A percentile compares a stretch with the other conserved stretches of the same genome.
phyloP scores from a whole-genome alignment of 768 basidiomycete genomes.

The Lactifluus hygrophoroides region DNA sequence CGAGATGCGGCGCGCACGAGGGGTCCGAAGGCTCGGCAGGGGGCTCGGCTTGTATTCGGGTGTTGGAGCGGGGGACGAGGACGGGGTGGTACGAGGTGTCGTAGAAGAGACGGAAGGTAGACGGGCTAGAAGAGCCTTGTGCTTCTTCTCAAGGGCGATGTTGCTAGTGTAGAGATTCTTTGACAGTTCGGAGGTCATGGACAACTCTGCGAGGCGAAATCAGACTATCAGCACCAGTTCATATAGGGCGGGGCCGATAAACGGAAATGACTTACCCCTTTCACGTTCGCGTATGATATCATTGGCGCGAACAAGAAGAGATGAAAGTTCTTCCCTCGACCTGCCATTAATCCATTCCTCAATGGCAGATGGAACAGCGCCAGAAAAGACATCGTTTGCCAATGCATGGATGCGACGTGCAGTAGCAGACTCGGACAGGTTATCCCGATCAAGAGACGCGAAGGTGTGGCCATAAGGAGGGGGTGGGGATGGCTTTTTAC shows the following conservation, averaged over 20 bases:
- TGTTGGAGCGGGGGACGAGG: slow-evolving; percentile 22
- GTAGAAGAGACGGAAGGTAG: slow-evolving; percentile 32
- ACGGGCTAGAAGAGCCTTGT: slow-evolving; percentile 61
- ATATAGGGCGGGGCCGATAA: background rate
- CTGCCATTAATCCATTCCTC: slow-evolving; percentile 51
- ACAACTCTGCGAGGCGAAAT: slow-evolving; percentile 42
- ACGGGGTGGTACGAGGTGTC: slow-evolving; percentile 20
- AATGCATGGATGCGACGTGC: slow-evolving; percentile 26
- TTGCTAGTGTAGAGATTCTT: slow-evolving; percentile 66
- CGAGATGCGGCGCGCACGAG: slow-evolving; percentile 41
- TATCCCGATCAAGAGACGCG: background rate
- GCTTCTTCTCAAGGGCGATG: slow-evolving; percentile 56
- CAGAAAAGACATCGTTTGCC: slow-evolving; percentile 19
- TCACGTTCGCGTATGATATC: slow-evolving; percentile 70
- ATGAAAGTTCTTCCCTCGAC: slow-evolving; percentile 66
- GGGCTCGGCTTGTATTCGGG: slow-evolving; percentile 14
- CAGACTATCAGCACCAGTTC: background rate
- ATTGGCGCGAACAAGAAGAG: slow-evolving; percentile 63
- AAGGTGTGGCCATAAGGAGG: slow-evolving; percentile 6
- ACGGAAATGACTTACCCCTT: slow-evolving; percentile 43
- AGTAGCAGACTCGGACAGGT: slow-evolving; percentile 24
- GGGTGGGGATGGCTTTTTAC: slow-evolving; percentile 6
- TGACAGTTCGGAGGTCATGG: slow-evolving; percentile 55
- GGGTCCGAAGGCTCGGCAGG: slow-evolving; percentile 23
- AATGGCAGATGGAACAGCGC: slow-evolving; percentile 16